Conservation (phyloP, 306 rosid species). For the Citrullus amarus region DNA sequence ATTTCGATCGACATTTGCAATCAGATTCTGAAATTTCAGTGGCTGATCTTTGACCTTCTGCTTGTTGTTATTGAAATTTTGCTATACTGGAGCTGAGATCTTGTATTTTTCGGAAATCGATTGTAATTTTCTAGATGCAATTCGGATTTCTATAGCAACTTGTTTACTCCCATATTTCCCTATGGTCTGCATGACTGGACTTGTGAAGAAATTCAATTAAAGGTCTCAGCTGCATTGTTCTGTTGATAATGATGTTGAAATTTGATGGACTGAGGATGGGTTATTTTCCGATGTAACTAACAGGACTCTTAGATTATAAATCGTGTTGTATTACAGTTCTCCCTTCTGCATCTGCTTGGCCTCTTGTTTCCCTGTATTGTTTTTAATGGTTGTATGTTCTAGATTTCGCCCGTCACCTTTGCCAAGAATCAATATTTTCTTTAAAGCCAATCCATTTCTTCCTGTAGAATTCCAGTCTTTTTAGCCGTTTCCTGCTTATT, state of each 20-base stretch:
- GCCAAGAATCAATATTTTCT: neutral
- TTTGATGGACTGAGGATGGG: neutral
- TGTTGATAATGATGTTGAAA: neutral
- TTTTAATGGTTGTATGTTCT: neutral
- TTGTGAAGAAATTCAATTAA: too few relatives aligned
- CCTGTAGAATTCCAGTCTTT: neutral
- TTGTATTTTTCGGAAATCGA: neutral
- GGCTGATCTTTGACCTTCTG: neutral
- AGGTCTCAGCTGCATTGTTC: neutral
- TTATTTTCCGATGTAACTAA: neutral
- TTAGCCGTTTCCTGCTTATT: neutral
- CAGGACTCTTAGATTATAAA: neutral
- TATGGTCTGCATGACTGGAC: neutral
- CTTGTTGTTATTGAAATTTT: neutral
- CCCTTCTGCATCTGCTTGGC: neutral
- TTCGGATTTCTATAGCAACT: neutral
- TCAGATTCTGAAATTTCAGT: neutral
- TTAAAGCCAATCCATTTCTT: neutral
- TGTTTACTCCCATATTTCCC: neutral
- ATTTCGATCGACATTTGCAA: neutral
- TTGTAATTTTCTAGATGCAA: neutral
- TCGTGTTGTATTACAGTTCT: neutral
- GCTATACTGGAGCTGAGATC: neutral
- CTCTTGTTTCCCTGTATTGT: neutral
- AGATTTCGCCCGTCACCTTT: neutral